These are phyloP conservation scores for Paxillus involutus DNA, from an alignment of 768 basidiomycete genomes.

Conservation along the genomic window DNA sequence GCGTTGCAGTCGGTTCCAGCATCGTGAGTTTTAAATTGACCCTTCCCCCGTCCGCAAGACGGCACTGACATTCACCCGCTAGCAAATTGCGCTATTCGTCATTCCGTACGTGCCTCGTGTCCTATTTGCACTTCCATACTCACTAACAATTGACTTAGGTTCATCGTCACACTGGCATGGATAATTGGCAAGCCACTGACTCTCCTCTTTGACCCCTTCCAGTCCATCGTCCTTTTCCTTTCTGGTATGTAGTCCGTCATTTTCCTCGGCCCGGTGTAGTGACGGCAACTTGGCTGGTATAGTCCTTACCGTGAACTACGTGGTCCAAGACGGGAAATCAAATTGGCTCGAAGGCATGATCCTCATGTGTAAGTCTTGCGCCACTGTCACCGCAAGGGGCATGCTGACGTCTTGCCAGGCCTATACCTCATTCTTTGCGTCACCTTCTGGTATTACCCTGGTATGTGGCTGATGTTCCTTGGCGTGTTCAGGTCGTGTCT, in stretches of 20 bases:
- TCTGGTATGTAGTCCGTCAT: slow-evolving; percentile 22
- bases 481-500: not conserved
- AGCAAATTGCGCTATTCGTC: slow-evolving; percentile 77
- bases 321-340: slow-evolving; percentile 81
- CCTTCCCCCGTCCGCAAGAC: not conserved
- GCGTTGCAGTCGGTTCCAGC: slow-evolving; percentile 86
- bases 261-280: not conserved
- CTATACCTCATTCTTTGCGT: slow-evolving; percentile 58
- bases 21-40: slow-evolving; percentile 49
- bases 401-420: slow-evolving; percentile 27
- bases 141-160: slow-evolving; percentile 36
- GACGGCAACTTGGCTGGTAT: not conserved
- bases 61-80: not conserved
- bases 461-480: slow-evolving; percentile 22
- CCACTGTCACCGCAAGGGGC: not conserved
- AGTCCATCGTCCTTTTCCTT: slow-evolving; percentile 44
- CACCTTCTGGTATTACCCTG: slow-evolving; percentile 54
- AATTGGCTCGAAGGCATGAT: slow-evolving; percentile 93
- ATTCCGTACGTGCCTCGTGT: slow-evolving; percentile 45
- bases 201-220: slow-evolving; percentile 85
- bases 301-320: slow-evolving; percentile 85
- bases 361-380: slow-evolving; percentile 53
- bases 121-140: slow-evolving; percentile 5
- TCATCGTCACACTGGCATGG: slow-evolving; percentile 81
- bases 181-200: slow-evolving; percentile 75